These are phyloP conservation scores for Trichoderma asperelloides DNA, from an alignment of 495 filamentous ascomycete genomes.

Conservation along the genomic window DNA sequence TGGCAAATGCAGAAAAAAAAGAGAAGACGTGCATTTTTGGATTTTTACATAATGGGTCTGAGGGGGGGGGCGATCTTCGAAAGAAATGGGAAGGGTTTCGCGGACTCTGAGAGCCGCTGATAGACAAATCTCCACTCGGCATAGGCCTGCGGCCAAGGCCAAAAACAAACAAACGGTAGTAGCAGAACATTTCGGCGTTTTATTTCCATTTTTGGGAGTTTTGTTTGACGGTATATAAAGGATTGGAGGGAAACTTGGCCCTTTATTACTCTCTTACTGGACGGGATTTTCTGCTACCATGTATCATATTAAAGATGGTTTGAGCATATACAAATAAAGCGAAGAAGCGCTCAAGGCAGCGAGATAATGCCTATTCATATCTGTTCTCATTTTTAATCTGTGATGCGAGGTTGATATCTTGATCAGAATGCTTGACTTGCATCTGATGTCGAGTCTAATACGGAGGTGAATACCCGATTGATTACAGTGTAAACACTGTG, in stretches of 20 bases:
- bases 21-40: background rate
- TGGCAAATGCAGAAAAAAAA: slow-evolving; percentile 7
- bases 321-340: background rate
- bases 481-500: background rate
- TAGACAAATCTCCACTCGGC: slow-evolving; percentile 14
- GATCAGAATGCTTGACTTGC: no score
- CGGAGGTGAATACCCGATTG: no score
- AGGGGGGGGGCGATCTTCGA: background rate
- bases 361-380: background rate
- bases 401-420: no score
- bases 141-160: background rate
- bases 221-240: background rate
- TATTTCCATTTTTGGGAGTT: background rate
- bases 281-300: background rate
- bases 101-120: background rate
- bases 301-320: slow-evolving; percentile 7
- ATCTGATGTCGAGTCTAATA: no score
- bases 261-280: background rate
- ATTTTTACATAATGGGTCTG: background rate
- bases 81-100: background rate
- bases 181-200: background rate
- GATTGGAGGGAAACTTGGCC: background rate
- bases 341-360: background rate
- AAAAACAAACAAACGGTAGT: background rate
- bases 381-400: no score